A percentile compares a stretch with the other conserved stretches of the same genome.
Conservation (phyloP, 2,329 filamentous ascomycete genomes). For the Leptographium radiaticola region DNA sequence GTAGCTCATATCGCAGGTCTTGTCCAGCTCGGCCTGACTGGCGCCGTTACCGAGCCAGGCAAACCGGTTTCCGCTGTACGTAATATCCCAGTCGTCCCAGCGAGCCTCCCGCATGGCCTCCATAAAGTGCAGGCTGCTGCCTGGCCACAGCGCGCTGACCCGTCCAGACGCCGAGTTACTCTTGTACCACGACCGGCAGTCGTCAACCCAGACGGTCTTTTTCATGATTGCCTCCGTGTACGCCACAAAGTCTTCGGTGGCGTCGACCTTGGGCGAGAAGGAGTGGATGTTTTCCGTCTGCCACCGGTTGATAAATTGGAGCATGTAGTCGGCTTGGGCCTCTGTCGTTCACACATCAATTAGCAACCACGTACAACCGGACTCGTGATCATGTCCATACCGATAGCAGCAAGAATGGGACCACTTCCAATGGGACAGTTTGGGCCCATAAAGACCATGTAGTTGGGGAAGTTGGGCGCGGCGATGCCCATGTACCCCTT, state of each 20-base stretch:
- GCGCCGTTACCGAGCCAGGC: slow-evolving; percentile 5
- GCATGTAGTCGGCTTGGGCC: slow-evolving; percentile 14
- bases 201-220: slow-evolving; percentile 16
- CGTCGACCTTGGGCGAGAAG: slow-evolving; percentile 14
- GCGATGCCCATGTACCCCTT: slow-evolving; percentile 10
- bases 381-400: too few species aligned
- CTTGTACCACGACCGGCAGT: slow-evolving; percentile 17
- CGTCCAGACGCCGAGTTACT: slow-evolving; percentile 11
- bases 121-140: slow-evolving; percentile 13
- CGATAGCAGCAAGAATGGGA: slow-evolving; percentile 9
- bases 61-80: slow-evolving; percentile 7
- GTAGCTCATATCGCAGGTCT: slow-evolving; percentile 25
- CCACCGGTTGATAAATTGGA: slow-evolving; percentile 13
- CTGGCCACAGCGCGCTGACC: slow-evolving; percentile 13
- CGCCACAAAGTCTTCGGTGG: slow-evolving; percentile 18
- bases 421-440: slow-evolving; percentile 12
- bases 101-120: slow-evolving; percentile 15
- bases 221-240: slow-evolving; percentile 17
- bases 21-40: slow-evolving; percentile 25
- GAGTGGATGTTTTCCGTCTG: slow-evolving; percentile 19
- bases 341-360: neutral
- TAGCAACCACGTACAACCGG: too few species aligned
- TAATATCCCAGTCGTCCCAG: slow-evolving; percentile 19
- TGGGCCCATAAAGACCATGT: slow-evolving; percentile 15
- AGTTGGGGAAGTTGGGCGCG: slow-evolving; percentile 20